Evolutionary conservation across 495 filamentous ascomycete genomes (phyloP).

Genomic region (Talaromyces adpressus): DNA sequence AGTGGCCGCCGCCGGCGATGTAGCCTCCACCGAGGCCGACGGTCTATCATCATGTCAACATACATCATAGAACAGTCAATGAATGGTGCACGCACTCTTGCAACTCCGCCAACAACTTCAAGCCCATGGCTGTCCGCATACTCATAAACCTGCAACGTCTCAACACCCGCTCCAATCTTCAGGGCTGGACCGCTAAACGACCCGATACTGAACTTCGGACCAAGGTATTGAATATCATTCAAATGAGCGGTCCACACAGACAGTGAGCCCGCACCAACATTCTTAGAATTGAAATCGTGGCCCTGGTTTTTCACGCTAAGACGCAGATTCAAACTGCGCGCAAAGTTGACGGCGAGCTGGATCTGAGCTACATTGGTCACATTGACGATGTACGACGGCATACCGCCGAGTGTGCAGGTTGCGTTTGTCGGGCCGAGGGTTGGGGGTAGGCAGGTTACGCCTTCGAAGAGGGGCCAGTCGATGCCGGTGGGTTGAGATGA

Average conservation of each 20-base stretch:
- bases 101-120: constrained; percentile 21
- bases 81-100: constrained; percentile 15
- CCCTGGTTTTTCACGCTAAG: background rate
- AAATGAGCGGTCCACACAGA: constrained; percentile 36
- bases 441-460: constrained; percentile 26
- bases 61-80: no score
- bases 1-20: constrained; percentile 50
- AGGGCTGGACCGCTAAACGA: no score
- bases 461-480: constrained; percentile 38
- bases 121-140: constrained; percentile 23
- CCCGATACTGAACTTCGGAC: no score
- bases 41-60: constrained; percentile 1
- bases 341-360: constrained; percentile 55
- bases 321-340: constrained; percentile 20
- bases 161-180: constrained; percentile 32
- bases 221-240: no score
- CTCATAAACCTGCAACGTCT: constrained; percentile 41
- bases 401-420: constrained; percentile 51
- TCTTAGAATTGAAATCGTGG: constrained; percentile 52
- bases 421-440: constrained; percentile 18
- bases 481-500: constrained; percentile 29
- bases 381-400: constrained; percentile 53
- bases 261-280: constrained; percentile 49
- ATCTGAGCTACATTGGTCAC: constrained; percentile 49
- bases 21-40: constrained; percentile 48